Conservation (phyloP, 2,329 filamentous ascomycete species). For the Aspergillus awamori region DNA sequence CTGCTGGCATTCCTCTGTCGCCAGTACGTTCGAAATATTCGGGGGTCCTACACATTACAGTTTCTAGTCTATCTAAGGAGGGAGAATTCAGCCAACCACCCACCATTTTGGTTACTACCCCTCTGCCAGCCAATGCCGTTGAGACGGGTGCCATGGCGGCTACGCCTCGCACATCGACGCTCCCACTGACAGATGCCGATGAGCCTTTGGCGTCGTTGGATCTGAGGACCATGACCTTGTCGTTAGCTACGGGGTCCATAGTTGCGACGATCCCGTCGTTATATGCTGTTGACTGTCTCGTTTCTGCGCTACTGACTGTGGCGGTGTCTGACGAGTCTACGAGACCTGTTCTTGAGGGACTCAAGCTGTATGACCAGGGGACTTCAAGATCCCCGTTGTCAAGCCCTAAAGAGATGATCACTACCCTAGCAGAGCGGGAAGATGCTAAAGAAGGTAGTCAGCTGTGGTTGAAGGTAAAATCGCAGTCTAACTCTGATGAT, state of each 20-base stretch:
- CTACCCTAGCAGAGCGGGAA: conserved; percentile 47
- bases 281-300: conserved; percentile 52
- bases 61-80: conserved; percentile 36
- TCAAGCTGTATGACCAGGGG: conserved; percentile 34
- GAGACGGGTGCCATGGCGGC: conserved; percentile 38
- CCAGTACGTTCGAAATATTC: conserved; percentile 34
- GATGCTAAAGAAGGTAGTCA: conserved; percentile 43
- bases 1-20: conserved; percentile 38
- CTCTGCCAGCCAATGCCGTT: conserved; percentile 38
- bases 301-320: conserved; percentile 50
- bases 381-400: conserved; percentile 1
- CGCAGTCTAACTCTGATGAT: conserved; percentile 22
- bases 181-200: conserved; percentile 43
- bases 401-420: conserved; percentile 35
- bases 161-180: conserved; percentile 41
- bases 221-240: conserved; percentile 44
- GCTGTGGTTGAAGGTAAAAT: conserved; percentile 39
- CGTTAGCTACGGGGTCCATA: conserved; percentile 46
- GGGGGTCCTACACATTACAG: conserved; percentile 46
- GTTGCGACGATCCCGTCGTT: conserved; percentile 47
- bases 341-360: conserved; percentile 42
- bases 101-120: conserved; percentile 43
- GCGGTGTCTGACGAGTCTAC: conserved; percentile 48
- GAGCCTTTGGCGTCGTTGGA: conserved; percentile 48
- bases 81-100: conserved; percentile 29